Evolutionary conservation across 176 grass and related monocot species (phyloP).

Genomic region (Poa annua): DNA sequence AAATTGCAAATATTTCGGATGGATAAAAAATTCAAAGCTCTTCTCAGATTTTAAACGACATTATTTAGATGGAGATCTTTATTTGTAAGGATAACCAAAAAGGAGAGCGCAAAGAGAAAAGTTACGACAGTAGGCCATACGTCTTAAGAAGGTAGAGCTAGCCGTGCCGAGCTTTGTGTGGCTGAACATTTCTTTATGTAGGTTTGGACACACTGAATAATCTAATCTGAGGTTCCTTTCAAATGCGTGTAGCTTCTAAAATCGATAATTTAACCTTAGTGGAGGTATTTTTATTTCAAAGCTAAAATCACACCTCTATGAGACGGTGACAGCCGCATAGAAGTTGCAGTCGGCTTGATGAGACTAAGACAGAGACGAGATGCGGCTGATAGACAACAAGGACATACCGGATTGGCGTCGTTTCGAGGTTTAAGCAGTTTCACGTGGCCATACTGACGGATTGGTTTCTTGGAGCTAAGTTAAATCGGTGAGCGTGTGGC

Average conservation of each 20-base stretch:
- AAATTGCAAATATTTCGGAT: background rate
- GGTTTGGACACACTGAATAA: background rate
- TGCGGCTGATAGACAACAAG: too few species aligned
- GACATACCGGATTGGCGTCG: too few species aligned
- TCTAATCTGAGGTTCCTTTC: background rate
- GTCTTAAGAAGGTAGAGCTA: background rate
- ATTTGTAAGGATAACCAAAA: background rate
- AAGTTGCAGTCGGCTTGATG: too few species aligned
- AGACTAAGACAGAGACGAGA: too few species aligned
- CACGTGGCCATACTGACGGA: too few species aligned
- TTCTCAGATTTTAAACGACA: background rate
- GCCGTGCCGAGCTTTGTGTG: background rate
- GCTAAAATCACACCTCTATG: too few species aligned
- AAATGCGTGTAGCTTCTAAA: background rate
- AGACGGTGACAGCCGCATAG: too few species aligned
- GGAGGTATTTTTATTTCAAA: too few species aligned
- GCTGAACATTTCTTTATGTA: background rate
- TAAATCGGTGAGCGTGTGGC: too few species aligned
- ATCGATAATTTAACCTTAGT: too few species aligned
- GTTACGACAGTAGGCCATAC: background rate
- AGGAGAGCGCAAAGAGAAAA: background rate
- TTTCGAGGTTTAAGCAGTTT: too few species aligned
- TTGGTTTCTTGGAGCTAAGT: too few species aligned
- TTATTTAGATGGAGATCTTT: background rate
- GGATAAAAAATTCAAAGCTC: background rate